These are phyloP conservation scores for Singerocomus rubriflavus DNA, from an alignment of 1,284 basidiomycete genomes.

Conservation along the genomic window DNA sequence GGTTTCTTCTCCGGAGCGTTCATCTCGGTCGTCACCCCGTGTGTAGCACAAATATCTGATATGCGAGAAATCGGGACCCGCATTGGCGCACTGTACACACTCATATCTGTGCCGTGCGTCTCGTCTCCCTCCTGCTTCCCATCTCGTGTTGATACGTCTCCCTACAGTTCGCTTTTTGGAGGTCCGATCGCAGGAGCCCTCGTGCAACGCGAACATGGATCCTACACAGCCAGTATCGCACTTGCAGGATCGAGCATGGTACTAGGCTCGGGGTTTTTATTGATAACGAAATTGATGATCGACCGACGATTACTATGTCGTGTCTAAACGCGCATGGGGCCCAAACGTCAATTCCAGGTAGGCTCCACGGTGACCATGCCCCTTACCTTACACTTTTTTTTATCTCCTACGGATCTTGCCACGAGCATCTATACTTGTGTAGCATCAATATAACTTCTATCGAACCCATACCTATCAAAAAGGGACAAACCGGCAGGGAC, in stretches of 20 bases:
- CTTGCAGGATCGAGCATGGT: slow-evolving; percentile 57
- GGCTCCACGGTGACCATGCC: background rate
- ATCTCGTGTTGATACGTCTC: slow-evolving; percentile 1
- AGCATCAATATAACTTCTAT: slow-evolving; percentile 32
- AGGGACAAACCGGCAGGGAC: slow-evolving; percentile 5
- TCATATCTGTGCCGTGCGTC: slow-evolving; percentile 66
- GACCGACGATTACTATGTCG: slow-evolving; percentile 37
- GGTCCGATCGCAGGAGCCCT: slow-evolving; percentile 58
- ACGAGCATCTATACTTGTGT: slow-evolving; percentile 20
- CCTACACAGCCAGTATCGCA: slow-evolving; percentile 51
- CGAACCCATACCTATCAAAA: slow-evolving; percentile 8
- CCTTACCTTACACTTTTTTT: background rate
- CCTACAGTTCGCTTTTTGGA: slow-evolving; percentile 52
- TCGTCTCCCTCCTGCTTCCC: background rate
- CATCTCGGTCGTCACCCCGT: slow-evolving; percentile 59
- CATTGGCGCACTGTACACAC: slow-evolving; percentile 58
- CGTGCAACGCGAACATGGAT: slow-evolving; percentile 41
- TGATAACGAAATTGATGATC: slow-evolving; percentile 46
- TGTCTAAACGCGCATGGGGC: slow-evolving; percentile 17
- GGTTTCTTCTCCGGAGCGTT: slow-evolving; percentile 58
- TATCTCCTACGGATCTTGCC: slow-evolving; percentile 11
- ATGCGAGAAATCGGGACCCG: slow-evolving; percentile 53
- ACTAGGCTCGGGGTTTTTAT: slow-evolving; percentile 52
- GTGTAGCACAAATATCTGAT: slow-evolving; percentile 60
- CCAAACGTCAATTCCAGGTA: background rate